These are phyloP conservation scores for Nothomitra cinnamomea DNA, from an alignment of 2,329 filamentous ascomycete species.

Conservation along the genomic window DNA sequence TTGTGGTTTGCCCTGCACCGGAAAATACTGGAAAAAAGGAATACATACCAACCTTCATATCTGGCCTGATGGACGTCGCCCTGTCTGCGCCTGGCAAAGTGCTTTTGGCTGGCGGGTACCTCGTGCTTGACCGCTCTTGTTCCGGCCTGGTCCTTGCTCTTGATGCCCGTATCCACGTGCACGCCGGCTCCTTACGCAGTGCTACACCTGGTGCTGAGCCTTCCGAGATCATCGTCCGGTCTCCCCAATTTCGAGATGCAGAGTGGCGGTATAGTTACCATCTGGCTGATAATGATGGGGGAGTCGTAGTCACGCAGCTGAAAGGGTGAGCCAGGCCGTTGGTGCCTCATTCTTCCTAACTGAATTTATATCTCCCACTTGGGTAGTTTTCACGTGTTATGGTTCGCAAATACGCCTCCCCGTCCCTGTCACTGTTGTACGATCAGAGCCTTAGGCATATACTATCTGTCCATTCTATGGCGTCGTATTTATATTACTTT, in stretches of 20 bases:
- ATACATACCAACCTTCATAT: background rate
- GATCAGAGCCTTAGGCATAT: too few relatives aligned
- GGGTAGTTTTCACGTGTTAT: background rate
- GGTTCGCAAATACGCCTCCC: too few relatives aligned
- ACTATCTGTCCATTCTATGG: too few relatives aligned
- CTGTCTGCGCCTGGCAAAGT: constrained; percentile 95
- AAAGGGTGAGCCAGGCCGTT: constrained; percentile 45
- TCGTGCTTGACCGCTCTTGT: constrained; percentile 77
- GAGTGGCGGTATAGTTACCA: constrained; percentile 78
- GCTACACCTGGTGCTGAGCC: constrained; percentile 43
- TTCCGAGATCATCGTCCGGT: constrained; percentile 66
- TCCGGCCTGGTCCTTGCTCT: constrained; percentile 55
- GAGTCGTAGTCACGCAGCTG: constrained; percentile 64
- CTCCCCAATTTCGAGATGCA: constrained; percentile 78
- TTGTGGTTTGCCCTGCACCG: background rate
- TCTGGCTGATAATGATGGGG: constrained; percentile 51
- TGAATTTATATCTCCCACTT: background rate
- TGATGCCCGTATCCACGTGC: constrained; percentile 44
- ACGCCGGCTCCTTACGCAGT: constrained; percentile 17
- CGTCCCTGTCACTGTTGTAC: too few relatives aligned
- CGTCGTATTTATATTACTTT: too few relatives aligned
- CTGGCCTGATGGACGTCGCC: constrained; percentile 24
- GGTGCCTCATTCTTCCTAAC: too few relatives aligned
- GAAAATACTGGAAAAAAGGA: background rate
- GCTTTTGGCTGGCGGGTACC: constrained; percentile 81